Base-by-base conservation (phyloP, 306 rosid genomes). In the Cucurbita ficifolia region DNA sequence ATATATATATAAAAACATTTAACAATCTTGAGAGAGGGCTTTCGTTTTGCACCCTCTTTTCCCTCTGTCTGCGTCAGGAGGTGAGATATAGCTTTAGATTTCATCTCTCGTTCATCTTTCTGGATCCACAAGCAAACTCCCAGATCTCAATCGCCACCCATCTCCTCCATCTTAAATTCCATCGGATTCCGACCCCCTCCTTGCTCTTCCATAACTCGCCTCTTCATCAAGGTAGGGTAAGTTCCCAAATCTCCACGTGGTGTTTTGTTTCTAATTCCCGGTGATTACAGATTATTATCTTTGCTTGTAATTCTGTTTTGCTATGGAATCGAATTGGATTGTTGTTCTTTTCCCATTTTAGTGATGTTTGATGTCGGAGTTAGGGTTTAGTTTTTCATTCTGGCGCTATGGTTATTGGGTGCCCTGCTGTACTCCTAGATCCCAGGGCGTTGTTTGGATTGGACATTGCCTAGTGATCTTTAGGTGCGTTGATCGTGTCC, bases 111-210 rank as follows among this genome's bases (percentile, higher is more conserved):
- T 2, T 50, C 38, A 22, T 46, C 29, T 70, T 33, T 35, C 59
- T 68, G 73, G 74, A 70, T 70, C 74, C 74, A 70, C 74, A 70
- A 70, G 74, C 74, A 29, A 70, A 29, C 74, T 50, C 59, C 59
- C 40, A 49, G 74, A 70, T 70, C 74, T 70, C 59, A 70, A 70
- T 70, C 59, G 22, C 73, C 59, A 35, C 45, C 46, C 39, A 12
- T 24, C 24, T 22, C 57, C 38, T 7, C 42, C 42, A 0, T 29
- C 45, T 70, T 70, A 70, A 70, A 29, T 48, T 46, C 74, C 39
- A 52, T 17, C 29, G 55, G 55, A 11, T 12, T 68, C 5, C 5
- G 18, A 46, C 16, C 40, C 7, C 22, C 5, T 46, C 53, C 53
- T 49, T 49, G 8, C 7, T 46, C 21, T 70, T 6, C 19, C 57